Percentiles rank a stretch among this genome's conserved stretches.
phyloP scores from a whole-genome alignment of 805 yeast genomes.

The Myxozyma melibiosi region DNA sequence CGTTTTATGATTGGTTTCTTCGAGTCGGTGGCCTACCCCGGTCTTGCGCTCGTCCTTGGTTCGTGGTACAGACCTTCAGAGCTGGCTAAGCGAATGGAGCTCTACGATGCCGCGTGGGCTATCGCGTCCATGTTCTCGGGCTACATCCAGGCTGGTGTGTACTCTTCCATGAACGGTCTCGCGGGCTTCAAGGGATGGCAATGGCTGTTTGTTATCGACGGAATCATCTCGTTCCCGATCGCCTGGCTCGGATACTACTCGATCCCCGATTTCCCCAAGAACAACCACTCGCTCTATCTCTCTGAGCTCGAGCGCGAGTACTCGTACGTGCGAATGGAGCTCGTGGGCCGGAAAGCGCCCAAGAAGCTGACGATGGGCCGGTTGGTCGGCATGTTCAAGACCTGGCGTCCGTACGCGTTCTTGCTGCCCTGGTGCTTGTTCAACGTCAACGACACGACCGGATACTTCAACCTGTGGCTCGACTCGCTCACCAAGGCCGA shows the following conservation, averaged over 20 bases:
- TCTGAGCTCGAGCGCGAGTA: constrained; percentile 35
- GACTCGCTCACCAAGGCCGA: no score
- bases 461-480: constrained; percentile 42
- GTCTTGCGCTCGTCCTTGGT: constrained; percentile 37
- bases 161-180: constrained; percentile 51
- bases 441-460: constrained; percentile 30
- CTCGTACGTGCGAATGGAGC: constrained; percentile 30
- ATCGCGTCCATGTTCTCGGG: constrained; percentile 66
- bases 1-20: constrained; percentile 25
- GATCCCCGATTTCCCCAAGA: constrained; percentile 67
- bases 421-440: constrained; percentile 25
- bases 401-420: constrained; percentile 32
- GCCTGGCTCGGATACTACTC: constrained; percentile 36
- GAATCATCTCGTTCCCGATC: constrained; percentile 29
- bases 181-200: constrained; percentile 68
- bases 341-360: constrained; percentile 28
- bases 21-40: constrained; percentile 69
- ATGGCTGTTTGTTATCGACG: constrained; percentile 35
- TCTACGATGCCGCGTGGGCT: constrained; percentile 63
- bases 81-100: constrained; percentile 60
- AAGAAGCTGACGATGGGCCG: constrained; percentile 24
- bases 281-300: constrained; percentile 54
- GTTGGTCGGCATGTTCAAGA: constrained; percentile 1
- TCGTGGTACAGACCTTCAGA: constrained; percentile 60
- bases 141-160: constrained; percentile 61